Base-by-base conservation (phyloP, 257 asterid species). In the Lithospermum erythrorhizon region DNA sequence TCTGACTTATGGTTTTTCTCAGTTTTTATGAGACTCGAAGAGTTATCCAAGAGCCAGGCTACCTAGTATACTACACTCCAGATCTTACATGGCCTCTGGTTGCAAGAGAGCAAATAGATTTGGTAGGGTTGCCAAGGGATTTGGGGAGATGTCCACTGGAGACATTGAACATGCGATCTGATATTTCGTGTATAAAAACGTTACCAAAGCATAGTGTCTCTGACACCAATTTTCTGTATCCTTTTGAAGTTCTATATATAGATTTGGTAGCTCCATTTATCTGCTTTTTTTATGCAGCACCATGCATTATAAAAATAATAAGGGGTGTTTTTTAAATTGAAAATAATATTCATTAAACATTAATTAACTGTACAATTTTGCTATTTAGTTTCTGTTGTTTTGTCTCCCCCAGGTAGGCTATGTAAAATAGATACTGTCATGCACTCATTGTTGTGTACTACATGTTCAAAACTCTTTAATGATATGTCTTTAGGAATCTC, bases 101-200 rank as follows among this genome's bases (percentile, higher is more conserved):
- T 64, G 48, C 47, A 13, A 70, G 72, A 66, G 68, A 72, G 64
- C 52, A 30, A 65, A 68, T 74, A 68, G 75, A 77, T 62, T 63
- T 66, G 48, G 69, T 74, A 66, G 76, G 77, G 63, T 61, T 66
- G 37, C 76, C 81, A 48, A 68, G 70, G 57, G 73, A 64, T 47
- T 69, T 84, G 49, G 75, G 81, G 76, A 78, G 78, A 73, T 75
- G 84, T 21, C 30, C 19, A 66, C 75, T 73, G 54, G 64, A 75
- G 53, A 49, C 64, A 24, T 55, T 60, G 53, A 30, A 27, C 59
- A 35, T 84, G 89, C 59, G 79, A 63, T 89, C 97, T 66, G 88
- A 80, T 56, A 68, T 89, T 61, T 81, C 98, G 54, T 79, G 89
- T 76, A 79, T 93, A 68, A 83, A 73, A 86, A 72, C 47, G 68